Base-by-base conservation (phyloP, 768 basidiomycete species). In the Gautieria morchelliformis region DNA sequence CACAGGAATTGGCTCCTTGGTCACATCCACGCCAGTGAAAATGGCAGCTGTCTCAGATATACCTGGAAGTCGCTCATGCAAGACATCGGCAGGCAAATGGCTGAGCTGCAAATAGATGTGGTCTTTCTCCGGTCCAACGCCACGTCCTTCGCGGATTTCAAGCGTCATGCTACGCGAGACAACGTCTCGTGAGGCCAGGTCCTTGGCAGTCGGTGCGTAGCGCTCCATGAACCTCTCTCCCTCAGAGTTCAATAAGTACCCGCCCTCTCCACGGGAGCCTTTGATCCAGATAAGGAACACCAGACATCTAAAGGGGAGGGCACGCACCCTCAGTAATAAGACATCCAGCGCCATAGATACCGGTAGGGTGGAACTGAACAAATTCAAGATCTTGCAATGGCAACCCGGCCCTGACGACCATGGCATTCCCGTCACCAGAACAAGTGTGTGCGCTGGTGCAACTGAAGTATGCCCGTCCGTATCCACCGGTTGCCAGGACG, bases 181-280 rank as follows among this genome's bases (percentile, higher is more conserved):
- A 67, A 99, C 96, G 68, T 99, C 96, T 68, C 96, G 93, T 47
- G 96, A 99, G 42, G 96, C 96, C 63, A 99, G 83, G 78, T 99
- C 96, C 79, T 98, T 98, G 61, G 96, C 96, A 45, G 95, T 97
- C 10, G 96, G 96, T 0, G 96, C 96, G 71, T 98, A 98, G 71
- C 95, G 91, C 73, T 98, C 95, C 96, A 99, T 99, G 79, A 99
- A 99, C 59, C 96, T 89, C 73, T 99, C 96, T 69, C 96, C 96
- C 77, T 98, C 88, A 9, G 93, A 90, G 77, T 99, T 98, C 68
- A 99, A 76, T 62, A 99, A 79, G 75, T 98, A 98, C 62, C 96
- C 96, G 75, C 96, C 96, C 72, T 99, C 96, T 66, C 96, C 96
- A 70, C 96, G 93, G 63, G 96, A 97, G 64, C 94, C 94, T 93